phyloP scores from a whole-genome alignment of 2,329 filamentous ascomycete genomes.

The Nemania serpens region DNA sequence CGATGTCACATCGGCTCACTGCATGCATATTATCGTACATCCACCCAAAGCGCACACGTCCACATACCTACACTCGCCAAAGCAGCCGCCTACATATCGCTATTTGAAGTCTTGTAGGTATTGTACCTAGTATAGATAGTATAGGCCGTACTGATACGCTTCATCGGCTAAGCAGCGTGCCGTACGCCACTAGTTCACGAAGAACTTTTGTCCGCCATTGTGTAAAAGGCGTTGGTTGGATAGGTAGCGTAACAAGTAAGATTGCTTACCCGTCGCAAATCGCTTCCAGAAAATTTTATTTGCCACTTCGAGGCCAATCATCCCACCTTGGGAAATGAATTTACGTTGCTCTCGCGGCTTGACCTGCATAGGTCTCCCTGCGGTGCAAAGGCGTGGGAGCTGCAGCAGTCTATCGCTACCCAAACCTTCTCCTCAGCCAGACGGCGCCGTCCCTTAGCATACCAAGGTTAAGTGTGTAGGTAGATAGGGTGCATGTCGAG shows the following conservation, averaged over 20 bases:
- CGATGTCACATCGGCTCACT: slow-evolving; percentile 23
- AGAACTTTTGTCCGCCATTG: not conserved
- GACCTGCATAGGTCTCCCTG: too few species aligned
- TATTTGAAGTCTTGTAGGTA: not conserved
- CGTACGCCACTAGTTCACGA: not conserved
- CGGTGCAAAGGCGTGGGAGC: too few species aligned
- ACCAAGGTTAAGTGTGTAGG: too few species aligned
- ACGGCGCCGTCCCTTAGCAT: too few species aligned
- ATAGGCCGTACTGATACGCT: not conserved
- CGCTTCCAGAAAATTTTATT: too few species aligned
- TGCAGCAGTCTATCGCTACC: too few species aligned
- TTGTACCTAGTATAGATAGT: not conserved
- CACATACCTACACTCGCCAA: not conserved
- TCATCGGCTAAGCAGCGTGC: slow-evolving; percentile 3
- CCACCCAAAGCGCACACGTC: slow-evolving; percentile 9
- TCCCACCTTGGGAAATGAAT: too few species aligned
- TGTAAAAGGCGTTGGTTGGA: not conserved
- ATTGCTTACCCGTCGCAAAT: not conserved
- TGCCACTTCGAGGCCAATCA: too few species aligned
- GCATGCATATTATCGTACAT: slow-evolving; percentile 23
- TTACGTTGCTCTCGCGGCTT: too few species aligned
- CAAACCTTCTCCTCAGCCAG: too few species aligned
- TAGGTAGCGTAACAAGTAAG: not conserved
- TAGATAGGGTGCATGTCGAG: not conserved
- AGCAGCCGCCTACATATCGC: not conserved